These are phyloP conservation scores for Microbotryum scabiosae DNA, from an alignment of 1,284 basidiomycete species.

Conservation along the genomic window DNA sequence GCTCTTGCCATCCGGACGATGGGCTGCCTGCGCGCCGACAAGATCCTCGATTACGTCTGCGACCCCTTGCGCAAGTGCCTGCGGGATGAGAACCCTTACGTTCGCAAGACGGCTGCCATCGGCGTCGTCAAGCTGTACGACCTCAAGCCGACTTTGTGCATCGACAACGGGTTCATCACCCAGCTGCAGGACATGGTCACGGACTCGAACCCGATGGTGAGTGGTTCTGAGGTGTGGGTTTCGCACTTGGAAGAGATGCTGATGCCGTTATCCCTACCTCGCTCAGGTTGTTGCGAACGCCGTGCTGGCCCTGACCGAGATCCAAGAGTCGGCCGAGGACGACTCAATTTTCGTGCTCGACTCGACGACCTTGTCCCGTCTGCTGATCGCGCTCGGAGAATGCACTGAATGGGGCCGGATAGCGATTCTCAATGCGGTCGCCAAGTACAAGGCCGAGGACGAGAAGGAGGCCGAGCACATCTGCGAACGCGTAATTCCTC, in stretches of 20 bases:
- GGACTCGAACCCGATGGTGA: constrained; percentile 95
- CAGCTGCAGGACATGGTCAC: constrained; percentile 82
- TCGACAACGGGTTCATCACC: constrained; percentile 90
- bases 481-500: constrained; percentile 94
- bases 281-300: constrained; percentile 88
- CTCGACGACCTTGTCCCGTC: constrained; percentile 68
- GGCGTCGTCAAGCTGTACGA: constrained; percentile 95
- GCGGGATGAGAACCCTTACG: constrained; percentile 92
- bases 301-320: constrained; percentile 85
- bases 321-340: constrained; percentile 52
- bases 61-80: constrained; percentile 86
- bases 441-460: constrained; percentile 72
- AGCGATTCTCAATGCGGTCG: constrained; percentile 76
- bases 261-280: background rate
- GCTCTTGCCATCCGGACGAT: constrained; percentile 96
- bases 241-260: background rate
- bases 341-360: constrained; percentile 72
- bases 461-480: constrained; percentile 96
- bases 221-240: background rate
- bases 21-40: constrained; percentile 92
- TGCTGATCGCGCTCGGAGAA: constrained; percentile 91
- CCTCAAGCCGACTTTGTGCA: constrained; percentile 85
- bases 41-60: constrained; percentile 96
- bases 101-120: constrained; percentile 90
- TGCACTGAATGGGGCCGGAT: constrained; percentile 99